These are phyloP conservation scores for Rosa hybrid DNA, from an alignment of 331 rosid genomes.

Conservation along the genomic window DNA sequence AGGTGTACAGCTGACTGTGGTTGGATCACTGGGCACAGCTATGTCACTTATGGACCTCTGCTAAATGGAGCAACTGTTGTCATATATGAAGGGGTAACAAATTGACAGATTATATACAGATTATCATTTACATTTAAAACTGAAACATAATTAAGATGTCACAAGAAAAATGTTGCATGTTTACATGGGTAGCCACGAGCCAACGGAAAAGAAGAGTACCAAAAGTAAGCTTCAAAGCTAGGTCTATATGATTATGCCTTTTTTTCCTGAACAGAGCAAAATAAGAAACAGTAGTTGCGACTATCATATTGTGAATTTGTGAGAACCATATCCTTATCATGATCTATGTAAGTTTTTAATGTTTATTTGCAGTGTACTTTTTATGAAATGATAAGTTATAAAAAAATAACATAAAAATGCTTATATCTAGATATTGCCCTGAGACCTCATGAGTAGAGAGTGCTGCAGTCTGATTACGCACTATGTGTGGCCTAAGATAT, in stretches of 20 bases:
- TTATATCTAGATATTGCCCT: not conserved
- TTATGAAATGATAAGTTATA: not conserved
- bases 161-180: conserved; percentile 15
- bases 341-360: conserved; percentile 1
- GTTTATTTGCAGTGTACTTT: not conserved
- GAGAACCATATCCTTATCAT: not conserved
- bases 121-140: conserved; percentile 28
- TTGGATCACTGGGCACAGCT: conserved; percentile 99
- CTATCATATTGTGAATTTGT: conserved; percentile 1
- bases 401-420: not conserved
- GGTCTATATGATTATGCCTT: not conserved
- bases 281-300: not conserved
- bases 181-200: conserved; percentile 18
- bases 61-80: conserved; percentile 81
- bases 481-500: conserved; percentile 12
- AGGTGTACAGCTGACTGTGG: conserved; percentile 99
- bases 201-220: conserved; percentile 4
- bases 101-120: conserved; percentile 22
- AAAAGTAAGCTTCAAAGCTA: conserved; percentile 6
- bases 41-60: conserved; percentile 94
- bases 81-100: conserved; percentile 88
- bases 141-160: conserved; percentile 11
- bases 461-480: not conserved
- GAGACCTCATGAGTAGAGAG: conserved; percentile 11
- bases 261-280: not conserved